Base-by-base conservation (phyloP, 495 filamentous ascomycete species). In the Peziza echinospora region DNA sequence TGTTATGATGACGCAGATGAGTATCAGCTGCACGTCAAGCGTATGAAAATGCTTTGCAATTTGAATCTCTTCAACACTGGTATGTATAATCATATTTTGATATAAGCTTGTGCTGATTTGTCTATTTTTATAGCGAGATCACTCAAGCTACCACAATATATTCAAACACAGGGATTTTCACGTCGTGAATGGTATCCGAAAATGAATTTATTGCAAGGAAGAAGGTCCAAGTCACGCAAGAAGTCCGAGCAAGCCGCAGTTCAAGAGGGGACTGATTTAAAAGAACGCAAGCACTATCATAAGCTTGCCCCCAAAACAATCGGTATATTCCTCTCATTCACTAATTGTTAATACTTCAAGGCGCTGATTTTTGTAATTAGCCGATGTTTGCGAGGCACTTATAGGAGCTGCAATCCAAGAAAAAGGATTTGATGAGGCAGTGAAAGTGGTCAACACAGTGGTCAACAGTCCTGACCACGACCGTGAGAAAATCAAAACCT, bases 311-410 rank as follows among this genome's bases (percentile, higher is more conserved):
- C 93, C 56, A 97, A 97, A 63, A 77, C 82, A 3, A 44, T 53
- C 26, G 49, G 46, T 51, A 49, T 26, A 16, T 30, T n/a, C 7
- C 16, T 21, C 3, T 4, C n/a, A 8, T n/a, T 37, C 8, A 34
- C 5, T 13, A 17, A 23, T 23, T 40, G 6, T 47, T 40, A 23
- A 26, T 17, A 34, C n/a, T 19, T 16, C 21, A 4, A 13, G 16
- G 13, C 7, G 9, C 28, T 2, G 34, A 4, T 34, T 0, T 17
- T 22, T 24, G 16, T 23, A 19, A 2, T 80, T 93, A 58, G 89
- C 89, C n/a, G 89, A 97, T 64, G 86, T 97, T 17, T 93, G 84
- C 48, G 89, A 97, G 61, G 89, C 89, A 2, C 57, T 96, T 51
- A 96, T 97, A 45, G 89, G 85, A 13, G 89, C 86, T 4, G 78